Evolutionary conservation across 129 eudicot species (phyloP).

Genomic region (Cynara cardunculus): DNA sequence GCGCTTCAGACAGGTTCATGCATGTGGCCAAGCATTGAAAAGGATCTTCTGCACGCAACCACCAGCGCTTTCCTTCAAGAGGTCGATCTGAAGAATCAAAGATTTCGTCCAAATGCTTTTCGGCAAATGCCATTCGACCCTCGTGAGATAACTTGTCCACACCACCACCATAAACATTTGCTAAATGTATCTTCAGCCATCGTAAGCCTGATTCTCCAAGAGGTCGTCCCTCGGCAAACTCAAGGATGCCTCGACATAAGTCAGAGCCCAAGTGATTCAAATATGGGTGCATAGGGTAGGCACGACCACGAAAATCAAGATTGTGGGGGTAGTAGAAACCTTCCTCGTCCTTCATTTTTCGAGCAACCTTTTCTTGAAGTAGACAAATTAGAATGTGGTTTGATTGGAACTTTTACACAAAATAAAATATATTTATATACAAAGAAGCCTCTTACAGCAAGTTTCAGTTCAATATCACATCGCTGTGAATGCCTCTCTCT

Average conservation of each 20-base stretch:
- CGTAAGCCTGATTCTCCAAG: constrained; percentile 87
- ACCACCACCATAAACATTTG: constrained; percentile 85
- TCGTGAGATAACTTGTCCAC: constrained; percentile 83
- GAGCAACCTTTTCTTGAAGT: constrained; percentile 63
- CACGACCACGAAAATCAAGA: constrained; percentile 98
- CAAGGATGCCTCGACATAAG: constrained; percentile 88
- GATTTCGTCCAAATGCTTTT: constrained; percentile 76
- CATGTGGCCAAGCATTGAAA: constrained; percentile 94
- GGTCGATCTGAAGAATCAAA: constrained; percentile 96
- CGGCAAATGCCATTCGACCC: constrained; percentile 69
- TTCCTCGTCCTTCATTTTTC: constrained; percentile 95
- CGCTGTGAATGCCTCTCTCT: constrained; percentile 90
- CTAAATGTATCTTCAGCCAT: constrained; percentile 89
- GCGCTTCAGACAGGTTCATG: constrained; percentile 67
- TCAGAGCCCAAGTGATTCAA: constrained; percentile 95
- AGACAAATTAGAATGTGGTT: constrained; percentile 12
- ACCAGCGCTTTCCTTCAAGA: constrained; percentile 93
- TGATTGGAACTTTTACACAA: background rate
- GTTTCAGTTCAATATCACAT: constrained; percentile 89
- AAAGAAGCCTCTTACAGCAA: constrained; percentile 66
- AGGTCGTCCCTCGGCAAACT: constrained; percentile 94
- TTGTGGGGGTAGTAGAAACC: constrained; percentile 95
- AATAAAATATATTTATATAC: background rate
- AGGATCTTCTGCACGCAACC: constrained; percentile 95
- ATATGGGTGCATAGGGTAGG: constrained; percentile 98